Evolutionary conservation across 306 rosid genomes (phyloP).

Genomic region (Arachis hypogaea): DNA sequence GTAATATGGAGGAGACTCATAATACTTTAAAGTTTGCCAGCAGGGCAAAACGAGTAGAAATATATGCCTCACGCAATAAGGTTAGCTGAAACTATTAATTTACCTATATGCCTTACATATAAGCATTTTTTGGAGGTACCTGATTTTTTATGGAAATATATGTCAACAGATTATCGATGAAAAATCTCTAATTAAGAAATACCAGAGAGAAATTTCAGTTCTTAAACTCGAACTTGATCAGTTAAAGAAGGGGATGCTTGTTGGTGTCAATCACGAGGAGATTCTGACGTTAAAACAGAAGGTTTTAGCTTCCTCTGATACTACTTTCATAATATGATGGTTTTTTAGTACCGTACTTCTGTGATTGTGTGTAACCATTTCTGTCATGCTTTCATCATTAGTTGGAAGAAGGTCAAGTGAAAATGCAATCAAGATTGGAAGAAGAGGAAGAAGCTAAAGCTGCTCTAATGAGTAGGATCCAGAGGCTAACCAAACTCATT

Average conservation of each 20-base stretch:
- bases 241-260: constrained; percentile 77
- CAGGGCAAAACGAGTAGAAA: constrained; percentile 98
- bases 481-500: constrained; percentile 96
- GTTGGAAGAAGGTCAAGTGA: constrained; percentile 99
- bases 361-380: constrained; percentile 31
- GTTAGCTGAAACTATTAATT: constrained; percentile 46
- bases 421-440: constrained; percentile 98
- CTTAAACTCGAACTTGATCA: constrained; percentile 98
- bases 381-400: constrained; percentile 41
- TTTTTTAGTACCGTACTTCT: constrained; percentile 1
- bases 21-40: constrained; percentile 98
- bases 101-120: constrained; percentile 18
- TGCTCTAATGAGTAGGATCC: constrained; percentile 99
- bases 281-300: constrained; percentile 80
- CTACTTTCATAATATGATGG: constrained; percentile 30
- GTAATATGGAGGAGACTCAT: constrained; percentile 99
- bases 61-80: constrained; percentile 95
- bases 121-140: constrained; percentile 29
- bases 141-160: constrained; percentile 33
- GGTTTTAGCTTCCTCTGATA: constrained; percentile 52
- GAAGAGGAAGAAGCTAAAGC: constrained; percentile 99
- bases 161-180: constrained; percentile 88
- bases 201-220: constrained; percentile 91
- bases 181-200: constrained; percentile 94
- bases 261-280: constrained; percentile 91